Conservation (phyloP, 2,329 filamentous ascomycete species). For the Penicillium sp. region DNA sequence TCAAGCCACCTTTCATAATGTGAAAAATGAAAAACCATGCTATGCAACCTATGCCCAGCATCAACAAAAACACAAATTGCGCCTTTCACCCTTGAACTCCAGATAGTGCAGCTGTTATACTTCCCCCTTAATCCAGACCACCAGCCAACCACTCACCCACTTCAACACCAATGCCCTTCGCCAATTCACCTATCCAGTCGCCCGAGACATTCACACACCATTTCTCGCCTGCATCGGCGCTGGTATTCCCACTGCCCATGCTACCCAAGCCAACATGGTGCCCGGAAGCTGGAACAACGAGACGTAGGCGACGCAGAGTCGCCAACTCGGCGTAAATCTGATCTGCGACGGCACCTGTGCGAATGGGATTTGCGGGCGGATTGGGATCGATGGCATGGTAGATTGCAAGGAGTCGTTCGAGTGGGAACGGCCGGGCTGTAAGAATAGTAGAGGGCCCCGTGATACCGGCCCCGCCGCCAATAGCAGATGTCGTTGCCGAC, state of each 20-base stretch:
- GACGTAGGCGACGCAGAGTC: conserved; percentile 46
- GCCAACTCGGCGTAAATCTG: conserved; percentile 47
- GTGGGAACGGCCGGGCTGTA: conserved; percentile 43
- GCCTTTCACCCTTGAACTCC: not conserved
- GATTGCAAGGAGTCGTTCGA: conserved; percentile 49
- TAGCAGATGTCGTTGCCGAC: conserved; percentile 37
- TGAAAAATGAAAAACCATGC: not conserved
- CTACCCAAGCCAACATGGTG: conserved; percentile 31
- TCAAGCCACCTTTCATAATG: too few species aligned
- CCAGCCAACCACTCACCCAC: conserved; percentile 46
- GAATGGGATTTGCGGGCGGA: conserved; percentile 40
- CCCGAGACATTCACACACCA: conserved; percentile 50
- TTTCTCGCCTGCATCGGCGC: conserved; percentile 44
- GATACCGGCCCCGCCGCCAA: conserved; percentile 30
- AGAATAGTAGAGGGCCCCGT: conserved; percentile 41
- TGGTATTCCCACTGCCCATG: conserved; percentile 35
- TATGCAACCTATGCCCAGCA: not conserved
- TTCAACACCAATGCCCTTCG: conserved; percentile 45
- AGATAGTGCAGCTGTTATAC: not conserved
- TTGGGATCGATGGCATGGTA: conserved; percentile 49
- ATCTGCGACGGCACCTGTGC: conserved; percentile 41
- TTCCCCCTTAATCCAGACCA: conserved; percentile 32
- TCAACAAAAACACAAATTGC: not conserved
- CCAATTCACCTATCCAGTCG: conserved; percentile 47
- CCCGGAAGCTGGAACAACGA: conserved; percentile 45